Evolutionary conservation across 192 early-diverging fungal genomes (phyloP), one percentile per base, ranked within the genome.

Genomic region (Phlyctochytrium bullatum): DNA sequence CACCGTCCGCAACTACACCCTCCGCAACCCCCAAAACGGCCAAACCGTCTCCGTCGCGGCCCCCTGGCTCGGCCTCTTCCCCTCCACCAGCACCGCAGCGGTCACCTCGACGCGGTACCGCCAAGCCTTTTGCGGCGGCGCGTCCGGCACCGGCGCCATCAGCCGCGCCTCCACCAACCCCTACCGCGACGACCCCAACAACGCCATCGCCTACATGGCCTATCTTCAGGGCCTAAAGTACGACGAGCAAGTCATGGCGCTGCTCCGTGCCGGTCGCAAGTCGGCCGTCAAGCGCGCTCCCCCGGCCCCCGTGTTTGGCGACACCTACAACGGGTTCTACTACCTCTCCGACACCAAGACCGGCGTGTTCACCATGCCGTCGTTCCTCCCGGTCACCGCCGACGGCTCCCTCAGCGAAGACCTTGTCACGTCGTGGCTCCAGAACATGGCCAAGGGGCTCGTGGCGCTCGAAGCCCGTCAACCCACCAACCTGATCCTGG

Each of bases 401-500:
- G 4, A 14, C 35, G 57, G 57, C 10, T 10, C 6, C 28, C 24
- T 62, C 12, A 54, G 4, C 50, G 35, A 35, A 25, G 31, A 40
- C 24, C 35, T 50, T 24, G 4, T 35, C 14, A 62, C 25, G 12
- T 6, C 14, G 4, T 62, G 61, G 61, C 25, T 62, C 14, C 4
- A 4, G 4, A 34, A 4, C 6, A 20, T 40, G 50, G 50, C 61
- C 20, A 54, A 24, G 61, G 61, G 61, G 47, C 50, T 62, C 23
- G 27, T 30, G 12, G 27, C 25, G 14, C 50, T 62, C 23, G 35
- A 62, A 25, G 34, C 4, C 35, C 33, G 4, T 24, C 14, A 25
- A 6, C 12, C 24, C 61, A 35, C 10, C 20, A 62, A 62, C 61
- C 31, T 62, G 35, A 62, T 62, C 34, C 4, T 62, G 14, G 61